phyloP scores from a whole-genome alignment of 345 rosid species.

The Triadica sebifera region DNA sequence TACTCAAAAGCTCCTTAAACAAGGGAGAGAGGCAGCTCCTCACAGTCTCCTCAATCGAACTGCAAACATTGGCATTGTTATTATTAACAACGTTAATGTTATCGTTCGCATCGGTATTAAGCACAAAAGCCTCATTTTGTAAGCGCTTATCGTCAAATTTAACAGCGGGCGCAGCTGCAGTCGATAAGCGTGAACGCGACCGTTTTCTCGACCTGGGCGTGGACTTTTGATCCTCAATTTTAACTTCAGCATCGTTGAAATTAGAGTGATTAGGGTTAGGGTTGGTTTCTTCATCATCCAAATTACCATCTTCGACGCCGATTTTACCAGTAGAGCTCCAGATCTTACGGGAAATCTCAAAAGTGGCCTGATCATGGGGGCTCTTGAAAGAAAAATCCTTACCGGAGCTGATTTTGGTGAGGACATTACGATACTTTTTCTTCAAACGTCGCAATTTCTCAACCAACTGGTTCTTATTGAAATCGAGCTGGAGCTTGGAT shows the following conservation, averaged over 20 bases:
- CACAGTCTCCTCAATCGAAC: conserved; percentile 73
- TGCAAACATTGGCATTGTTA: conserved; percentile 24
- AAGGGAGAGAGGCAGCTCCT: conserved; percentile 73
- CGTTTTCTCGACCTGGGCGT: conserved; percentile 50
- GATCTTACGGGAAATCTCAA: conserved; percentile 94
- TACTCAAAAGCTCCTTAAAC: conserved; percentile 68
- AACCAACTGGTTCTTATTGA: conserved; percentile 93
- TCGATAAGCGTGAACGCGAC: conserved; percentile 31
- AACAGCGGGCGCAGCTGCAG: conserved; percentile 20
- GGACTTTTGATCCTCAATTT: conserved; percentile 45
- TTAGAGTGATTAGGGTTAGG: conserved; percentile 34
- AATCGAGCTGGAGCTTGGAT: conserved; percentile 92
- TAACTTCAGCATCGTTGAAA: conserved; percentile 26
- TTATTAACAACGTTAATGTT: conserved; percentile 22
- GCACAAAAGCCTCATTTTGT: conserved; percentile 30
- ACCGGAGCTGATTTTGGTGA: conserved; percentile 70
- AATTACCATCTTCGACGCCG: conserved; percentile 46
- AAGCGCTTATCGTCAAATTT: conserved; percentile 54
- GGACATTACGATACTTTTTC: conserved; percentile 86
- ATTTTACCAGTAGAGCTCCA: conserved; percentile 53
- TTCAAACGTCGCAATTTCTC: conserved; percentile 90
- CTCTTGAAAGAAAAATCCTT: conserved; percentile 84
- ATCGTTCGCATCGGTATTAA: conserved; percentile 11
- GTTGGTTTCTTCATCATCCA: conserved; percentile 67
- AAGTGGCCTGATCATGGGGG: conserved; percentile 89